These are phyloP conservation scores for Suillus bovinus DNA, from an alignment of 768 basidiomycete genomes.

Conservation along the genomic window DNA sequence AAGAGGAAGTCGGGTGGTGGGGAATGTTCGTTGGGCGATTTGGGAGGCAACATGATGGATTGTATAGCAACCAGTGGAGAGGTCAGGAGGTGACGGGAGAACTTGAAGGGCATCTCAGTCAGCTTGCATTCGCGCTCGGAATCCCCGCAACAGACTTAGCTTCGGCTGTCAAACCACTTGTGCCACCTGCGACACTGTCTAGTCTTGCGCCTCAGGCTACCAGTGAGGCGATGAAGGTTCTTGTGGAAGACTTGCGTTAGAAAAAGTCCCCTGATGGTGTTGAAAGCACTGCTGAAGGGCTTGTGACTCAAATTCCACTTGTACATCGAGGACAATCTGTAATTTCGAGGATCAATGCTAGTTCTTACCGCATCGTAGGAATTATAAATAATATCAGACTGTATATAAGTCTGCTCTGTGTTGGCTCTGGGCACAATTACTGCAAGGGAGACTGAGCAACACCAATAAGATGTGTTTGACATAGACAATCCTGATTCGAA, in stretches of 20 bases:
- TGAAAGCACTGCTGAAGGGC: conserved; percentile 32
- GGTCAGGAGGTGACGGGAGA: conserved; percentile 18
- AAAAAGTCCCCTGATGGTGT: neutral
- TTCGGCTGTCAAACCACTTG: conserved; percentile 57
- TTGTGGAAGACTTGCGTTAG: conserved; percentile 17
- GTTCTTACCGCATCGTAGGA: neutral
- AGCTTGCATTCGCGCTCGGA: conserved; percentile 61
- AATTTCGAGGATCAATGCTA: neutral
- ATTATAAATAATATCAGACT: neutral
- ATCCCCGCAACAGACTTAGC: conserved; percentile 62
- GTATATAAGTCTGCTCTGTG: too few species aligned
- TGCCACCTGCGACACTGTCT: conserved; percentile 61
- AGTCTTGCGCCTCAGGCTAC: conserved; percentile 50
- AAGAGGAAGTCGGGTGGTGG: conserved; percentile 65
- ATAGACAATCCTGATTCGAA: neutral
- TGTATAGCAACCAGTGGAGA: conserved; percentile 9
- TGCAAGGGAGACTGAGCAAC: neutral
- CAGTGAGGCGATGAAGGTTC: conserved; percentile 42
- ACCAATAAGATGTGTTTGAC: neutral
- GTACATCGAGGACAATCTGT: neutral
- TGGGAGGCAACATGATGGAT: conserved; percentile 14
- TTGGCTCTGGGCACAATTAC: neutral
- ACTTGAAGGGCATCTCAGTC: conserved; percentile 59
- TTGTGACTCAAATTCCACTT: conserved; percentile 18
- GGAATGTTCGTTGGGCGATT: conserved; percentile 12